These are phyloP conservation scores for Candida hungchunana DNA, from an alignment of 805 yeast species.

Conservation along the genomic window DNA sequence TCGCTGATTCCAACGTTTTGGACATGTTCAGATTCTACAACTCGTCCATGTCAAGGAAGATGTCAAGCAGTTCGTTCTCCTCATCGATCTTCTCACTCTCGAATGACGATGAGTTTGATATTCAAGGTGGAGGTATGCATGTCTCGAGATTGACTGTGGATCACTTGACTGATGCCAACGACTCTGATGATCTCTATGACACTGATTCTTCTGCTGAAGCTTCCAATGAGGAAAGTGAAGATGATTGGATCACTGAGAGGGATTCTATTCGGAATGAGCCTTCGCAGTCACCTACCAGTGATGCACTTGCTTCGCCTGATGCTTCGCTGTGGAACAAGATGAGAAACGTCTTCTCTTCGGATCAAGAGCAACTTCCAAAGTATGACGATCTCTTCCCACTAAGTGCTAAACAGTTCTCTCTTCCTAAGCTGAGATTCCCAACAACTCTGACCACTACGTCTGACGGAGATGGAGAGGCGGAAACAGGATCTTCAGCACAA, in stretches of 20 bases:
- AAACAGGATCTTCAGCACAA: constrained; percentile 8
- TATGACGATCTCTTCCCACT: constrained; percentile 73
- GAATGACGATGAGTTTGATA: constrained; percentile 27
- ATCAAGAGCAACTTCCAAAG: constrained; percentile 54
- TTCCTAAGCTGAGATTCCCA: constrained; percentile 18
- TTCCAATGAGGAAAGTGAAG: constrained; percentile 28
- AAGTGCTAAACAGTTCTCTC: constrained; percentile 12
- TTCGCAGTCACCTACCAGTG: background rate
- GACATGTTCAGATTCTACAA: constrained; percentile 26
- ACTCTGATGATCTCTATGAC: constrained; percentile 20
- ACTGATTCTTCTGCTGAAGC: constrained; percentile 21
- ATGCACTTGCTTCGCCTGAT: constrained; percentile 16
- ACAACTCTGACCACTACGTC: constrained; percentile 10
- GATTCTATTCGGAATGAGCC: constrained; percentile 1
- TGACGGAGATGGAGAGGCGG: no score
- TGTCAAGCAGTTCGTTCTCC: constrained; percentile 23
- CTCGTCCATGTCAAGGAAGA: constrained; percentile 20
- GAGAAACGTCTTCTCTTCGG: constrained; percentile 28
- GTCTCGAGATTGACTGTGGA: constrained; percentile 34
- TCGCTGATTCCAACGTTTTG: constrained; percentile 35
- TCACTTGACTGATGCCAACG: constrained; percentile 25
- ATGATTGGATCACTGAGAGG: constrained; percentile 18
- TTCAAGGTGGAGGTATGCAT: constrained; percentile 26
- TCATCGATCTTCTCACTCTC: constrained; percentile 29
- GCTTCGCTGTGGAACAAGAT: constrained; percentile 35